These are phyloP conservation scores for Nicotiana undulata DNA, from an alignment of 257 asterid species.

Conservation along the genomic window DNA sequence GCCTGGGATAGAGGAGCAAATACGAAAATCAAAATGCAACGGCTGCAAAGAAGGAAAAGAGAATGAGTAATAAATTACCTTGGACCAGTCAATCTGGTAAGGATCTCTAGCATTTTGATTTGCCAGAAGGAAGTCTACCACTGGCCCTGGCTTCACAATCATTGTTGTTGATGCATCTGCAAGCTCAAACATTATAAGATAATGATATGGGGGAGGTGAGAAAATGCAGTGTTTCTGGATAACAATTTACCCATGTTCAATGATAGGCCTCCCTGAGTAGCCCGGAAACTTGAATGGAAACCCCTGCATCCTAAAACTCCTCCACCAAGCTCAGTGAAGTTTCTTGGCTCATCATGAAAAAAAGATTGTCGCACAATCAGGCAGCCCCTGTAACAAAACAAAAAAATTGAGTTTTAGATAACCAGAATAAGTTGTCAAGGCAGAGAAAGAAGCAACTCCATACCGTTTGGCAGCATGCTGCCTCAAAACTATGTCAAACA, in stretches of 20 bases:
- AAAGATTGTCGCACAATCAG: constrained; percentile 62
- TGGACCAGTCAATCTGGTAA: constrained; percentile 40
- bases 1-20: constrained; percentile 39
- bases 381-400: constrained; percentile 49
- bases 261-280: constrained; percentile 61
- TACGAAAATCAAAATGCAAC: neutral
- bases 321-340: constrained; percentile 47
- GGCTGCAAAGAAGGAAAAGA: constrained; percentile 17
- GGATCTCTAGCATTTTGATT: constrained; percentile 51
- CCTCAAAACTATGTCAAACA: constrained; percentile 51
- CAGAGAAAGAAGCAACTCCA: neutral
- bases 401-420: neutral
- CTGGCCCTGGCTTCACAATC: constrained; percentile 63
- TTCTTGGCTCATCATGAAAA: constrained; percentile 48
- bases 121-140: constrained; percentile 39
- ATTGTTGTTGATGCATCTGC: constrained; percentile 70
- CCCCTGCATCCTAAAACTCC: constrained; percentile 69
- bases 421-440: neutral
- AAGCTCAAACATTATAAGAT: neutral
- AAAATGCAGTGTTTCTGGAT: neutral
- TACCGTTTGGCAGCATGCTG: constrained; percentile 62
- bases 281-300: constrained; percentile 63
- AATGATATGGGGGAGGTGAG: neutral
- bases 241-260: constrained; percentile 46
- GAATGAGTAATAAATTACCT: constrained; percentile 27